These are phyloP conservation scores for Zygosaccharomyces sapae DNA, from an alignment of 1,139 yeast species.

Conservation along the genomic window DNA sequence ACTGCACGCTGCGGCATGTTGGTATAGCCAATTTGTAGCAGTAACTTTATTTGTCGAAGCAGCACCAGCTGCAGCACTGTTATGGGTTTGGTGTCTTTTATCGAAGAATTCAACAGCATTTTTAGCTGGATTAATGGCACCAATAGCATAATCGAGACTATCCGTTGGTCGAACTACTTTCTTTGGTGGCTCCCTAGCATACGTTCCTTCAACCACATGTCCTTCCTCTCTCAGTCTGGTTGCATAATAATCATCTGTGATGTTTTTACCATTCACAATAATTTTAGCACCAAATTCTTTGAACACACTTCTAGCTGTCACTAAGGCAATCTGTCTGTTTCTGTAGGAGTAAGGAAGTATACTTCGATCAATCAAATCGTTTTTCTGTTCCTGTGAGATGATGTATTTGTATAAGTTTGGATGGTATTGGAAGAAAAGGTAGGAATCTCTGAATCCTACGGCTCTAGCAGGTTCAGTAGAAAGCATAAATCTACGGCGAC, in stretches of 20 bases:
- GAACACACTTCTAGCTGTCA: conserved; percentile 84
- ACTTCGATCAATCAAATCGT: conserved; percentile 75
- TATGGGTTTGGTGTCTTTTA: conserved; percentile 29
- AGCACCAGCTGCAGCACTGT: conserved; percentile 41
- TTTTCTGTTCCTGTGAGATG: conserved; percentile 72
- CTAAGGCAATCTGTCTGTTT: conserved; percentile 83
- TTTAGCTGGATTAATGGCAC: conserved; percentile 29
- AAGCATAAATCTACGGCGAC: conserved; percentile 74
- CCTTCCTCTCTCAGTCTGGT: conserved; percentile 66
- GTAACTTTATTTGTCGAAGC: conserved; percentile 44
- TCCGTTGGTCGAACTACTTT: conserved; percentile 18
- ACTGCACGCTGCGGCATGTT: conserved; percentile 73
- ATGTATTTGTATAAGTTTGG: conserved; percentile 63
- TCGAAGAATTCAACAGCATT: conserved; percentile 36
- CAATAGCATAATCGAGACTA: conserved; percentile 21
- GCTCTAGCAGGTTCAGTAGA: conserved; percentile 95
- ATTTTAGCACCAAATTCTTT: conserved; percentile 90
- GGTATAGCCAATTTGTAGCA: conserved; percentile 82
- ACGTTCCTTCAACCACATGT: conserved; percentile 63
- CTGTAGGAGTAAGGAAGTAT: conserved; percentile 86
- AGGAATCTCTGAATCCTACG: conserved; percentile 92
- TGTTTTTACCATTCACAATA: conserved; percentile 73
- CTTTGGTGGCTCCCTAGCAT: conserved; percentile 53
- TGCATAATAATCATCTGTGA: conserved; percentile 87
- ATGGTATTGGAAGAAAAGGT: conserved; percentile 84